Evolutionary conservation across 371 early-diverging fungal species (phyloP).

Genomic region (Parasitella parasitica): DNA sequence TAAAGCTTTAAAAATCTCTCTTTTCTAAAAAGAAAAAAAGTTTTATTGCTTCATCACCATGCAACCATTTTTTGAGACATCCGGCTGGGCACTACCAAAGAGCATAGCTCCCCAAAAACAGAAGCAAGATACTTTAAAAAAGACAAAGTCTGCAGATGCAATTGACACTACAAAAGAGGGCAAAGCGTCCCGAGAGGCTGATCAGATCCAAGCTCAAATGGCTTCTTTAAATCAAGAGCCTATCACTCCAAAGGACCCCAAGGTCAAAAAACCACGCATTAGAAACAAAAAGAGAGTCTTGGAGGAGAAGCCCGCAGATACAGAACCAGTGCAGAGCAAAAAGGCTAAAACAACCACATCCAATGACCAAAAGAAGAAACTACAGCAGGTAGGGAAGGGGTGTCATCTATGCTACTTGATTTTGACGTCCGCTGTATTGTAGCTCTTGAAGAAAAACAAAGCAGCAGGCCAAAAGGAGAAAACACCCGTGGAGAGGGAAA

Average conservation of each 20-base stretch:
- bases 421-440: background rate
- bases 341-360: conserved; percentile 1
- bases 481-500: background rate
- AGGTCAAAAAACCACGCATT: conserved; percentile 5
- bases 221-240: conserved; percentile 11
- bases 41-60: conserved; percentile 5
- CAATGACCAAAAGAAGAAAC: conserved; percentile 21
- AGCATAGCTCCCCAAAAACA: conserved; percentile 23
- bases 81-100: conserved; percentile 42
- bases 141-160: conserved; percentile 1
- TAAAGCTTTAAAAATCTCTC: too few species aligned
- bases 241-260: background rate
- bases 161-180: conserved; percentile 7
- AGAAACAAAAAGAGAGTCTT: conserved; percentile 19
- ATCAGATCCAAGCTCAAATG: conserved; percentile 35
- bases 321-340: conserved; percentile 11
- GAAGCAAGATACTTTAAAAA: conserved; percentile 12
- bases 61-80: conserved; percentile 39
- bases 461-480: background rate
- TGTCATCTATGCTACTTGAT: background rate
- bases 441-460: conserved; percentile 16
- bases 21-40: background rate
- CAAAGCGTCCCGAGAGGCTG: conserved; percentile 25
- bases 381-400: conserved; percentile 28
- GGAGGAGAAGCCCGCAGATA: conserved; percentile 6